Base-by-base conservation (phyloP, 2,329 filamentous ascomycete genomes). In the Colletotrichum scovillei region DNA sequence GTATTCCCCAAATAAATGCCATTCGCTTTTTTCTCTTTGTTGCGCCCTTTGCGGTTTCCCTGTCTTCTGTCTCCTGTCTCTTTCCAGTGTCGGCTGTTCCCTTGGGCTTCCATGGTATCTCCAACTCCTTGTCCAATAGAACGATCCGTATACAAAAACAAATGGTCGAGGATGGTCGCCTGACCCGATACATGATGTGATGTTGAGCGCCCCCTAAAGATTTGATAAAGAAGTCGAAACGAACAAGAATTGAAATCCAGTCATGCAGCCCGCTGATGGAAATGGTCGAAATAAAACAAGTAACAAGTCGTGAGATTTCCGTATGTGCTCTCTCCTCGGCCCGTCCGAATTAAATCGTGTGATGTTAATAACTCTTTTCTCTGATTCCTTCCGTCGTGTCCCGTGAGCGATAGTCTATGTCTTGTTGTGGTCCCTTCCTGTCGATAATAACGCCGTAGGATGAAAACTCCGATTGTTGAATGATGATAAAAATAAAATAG, bases 341-440 rank as follows among this genome's bases (percentile, higher is more conserved):
- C 66, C 46, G 70, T 70, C 59, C 26, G 46, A 65, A 73, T 62
- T 69, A 69, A 58, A 73, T 65, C 60, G 46, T 30, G 22, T 56
- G 38, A 56, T 64, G 56, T 46, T 32, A 42, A 60, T 22, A 49
- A 35, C 38, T 42, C 30, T 74, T 72, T 42, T 63, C 55, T 42
- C 46, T 57, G 24, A 64, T 64, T 62, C 56, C 38, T 64, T 62
- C 55, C 62, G 56, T 71, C 68, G 55, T 74, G 56, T 72, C 71
- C 71, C 67, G 38, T 74, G 68, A 72, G 57, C 71, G 67, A 72
- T 63, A 63, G 56, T 74, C 71, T 74, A 74, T 74, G 57, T 74
- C 57, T 74, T 60, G 57, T 57, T 72, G 24, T 16, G 56, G 11
- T 38, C 49, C 68, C 62, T 56, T 81, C 63, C 79, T 79, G 59